These are phyloP conservation scores for Heterobasidion annosum DNA, from an alignment of 1,284 basidiomycete species.

Conservation along the genomic window DNA sequence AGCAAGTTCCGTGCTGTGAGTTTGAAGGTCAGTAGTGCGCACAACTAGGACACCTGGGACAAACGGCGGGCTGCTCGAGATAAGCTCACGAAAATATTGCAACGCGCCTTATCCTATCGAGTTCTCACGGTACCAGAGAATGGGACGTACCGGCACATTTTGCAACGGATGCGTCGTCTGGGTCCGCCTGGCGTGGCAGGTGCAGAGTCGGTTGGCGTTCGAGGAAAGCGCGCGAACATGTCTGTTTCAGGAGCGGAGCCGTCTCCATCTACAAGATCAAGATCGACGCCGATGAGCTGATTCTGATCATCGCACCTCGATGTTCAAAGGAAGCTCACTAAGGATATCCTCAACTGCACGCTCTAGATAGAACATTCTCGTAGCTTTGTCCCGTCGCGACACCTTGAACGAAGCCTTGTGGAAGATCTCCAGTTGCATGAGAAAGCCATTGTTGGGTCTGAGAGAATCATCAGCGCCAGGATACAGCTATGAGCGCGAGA, in stretches of 20 bases:
- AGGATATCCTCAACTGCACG: slow-evolving; percentile 65
- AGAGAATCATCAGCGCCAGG: background rate
- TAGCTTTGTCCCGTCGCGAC: slow-evolving; percentile 58
- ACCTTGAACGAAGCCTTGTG: slow-evolving; percentile 64
- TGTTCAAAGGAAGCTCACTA: slow-evolving; percentile 34
- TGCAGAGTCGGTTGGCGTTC: slow-evolving; percentile 52
- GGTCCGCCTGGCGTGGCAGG: slow-evolving; percentile 47
- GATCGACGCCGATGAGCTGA: slow-evolving; percentile 7
- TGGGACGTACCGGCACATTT: slow-evolving; percentile 70
- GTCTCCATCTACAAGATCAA: slow-evolving; percentile 50
- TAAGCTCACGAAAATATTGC: too few relatives aligned
- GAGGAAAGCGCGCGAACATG: slow-evolving; percentile 72
- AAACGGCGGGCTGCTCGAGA: too few relatives aligned
- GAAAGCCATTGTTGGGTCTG: slow-evolving; percentile 76
- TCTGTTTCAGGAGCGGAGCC: slow-evolving; percentile 52
- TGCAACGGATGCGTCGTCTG: slow-evolving; percentile 76
- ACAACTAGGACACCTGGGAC: too few relatives aligned
- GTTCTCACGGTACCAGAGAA: too few relatives aligned
- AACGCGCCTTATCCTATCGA: too few relatives aligned
- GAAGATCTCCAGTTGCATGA: slow-evolving; percentile 72
- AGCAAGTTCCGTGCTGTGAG: slow-evolving; percentile 68
- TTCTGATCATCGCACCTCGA: background rate
- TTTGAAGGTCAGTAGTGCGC: background rate
- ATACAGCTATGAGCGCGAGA: background rate
- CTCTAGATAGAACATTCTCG: slow-evolving; percentile 77